Percentiles rank a stretch among this genome's conserved stretches.
Evolutionary conservation across 768 basidiomycete genomes (phyloP).

Genomic region (Termitomyces sp.): DNA sequence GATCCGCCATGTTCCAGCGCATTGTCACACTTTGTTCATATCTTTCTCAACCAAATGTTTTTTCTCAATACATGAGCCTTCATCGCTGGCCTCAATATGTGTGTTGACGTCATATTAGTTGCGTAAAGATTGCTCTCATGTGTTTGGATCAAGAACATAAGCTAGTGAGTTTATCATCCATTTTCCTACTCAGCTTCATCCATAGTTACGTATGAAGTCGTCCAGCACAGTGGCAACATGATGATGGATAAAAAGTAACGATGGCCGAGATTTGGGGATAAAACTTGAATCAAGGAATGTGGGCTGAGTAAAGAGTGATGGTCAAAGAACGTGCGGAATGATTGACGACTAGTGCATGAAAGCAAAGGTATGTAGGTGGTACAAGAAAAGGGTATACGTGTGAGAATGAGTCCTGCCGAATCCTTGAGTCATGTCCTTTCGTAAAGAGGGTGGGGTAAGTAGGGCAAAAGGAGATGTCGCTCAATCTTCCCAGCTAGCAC

Average conservation of each 20-base stretch:
- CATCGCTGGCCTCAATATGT: no score
- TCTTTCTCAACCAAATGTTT: neutral
- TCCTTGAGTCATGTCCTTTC: neutral
- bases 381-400: neutral
- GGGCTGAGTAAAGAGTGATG: neutral
- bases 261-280: neutral
- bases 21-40: neutral
- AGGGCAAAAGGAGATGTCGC: neutral
- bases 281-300: neutral
- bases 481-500: conserved; percentile 13
- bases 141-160: no score
- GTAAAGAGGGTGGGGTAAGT: neutral
- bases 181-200: neutral
- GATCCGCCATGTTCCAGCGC: neutral
- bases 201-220: neutral
- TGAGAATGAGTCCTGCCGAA: neutral
- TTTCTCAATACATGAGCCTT: no score
- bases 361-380: neutral
- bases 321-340: neutral
- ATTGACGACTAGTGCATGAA: neutral
- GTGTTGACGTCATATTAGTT: no score
- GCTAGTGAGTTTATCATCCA: neutral
- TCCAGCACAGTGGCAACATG: neutral
- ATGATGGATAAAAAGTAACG: neutral
- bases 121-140: no score